Percentiles rank a stretch among this genome's conserved stretches.
These are phyloP conservation scores for Termitomyces sp. DNA, from an alignment of 768 basidiomycete genomes.

Conservation along the genomic window DNA sequence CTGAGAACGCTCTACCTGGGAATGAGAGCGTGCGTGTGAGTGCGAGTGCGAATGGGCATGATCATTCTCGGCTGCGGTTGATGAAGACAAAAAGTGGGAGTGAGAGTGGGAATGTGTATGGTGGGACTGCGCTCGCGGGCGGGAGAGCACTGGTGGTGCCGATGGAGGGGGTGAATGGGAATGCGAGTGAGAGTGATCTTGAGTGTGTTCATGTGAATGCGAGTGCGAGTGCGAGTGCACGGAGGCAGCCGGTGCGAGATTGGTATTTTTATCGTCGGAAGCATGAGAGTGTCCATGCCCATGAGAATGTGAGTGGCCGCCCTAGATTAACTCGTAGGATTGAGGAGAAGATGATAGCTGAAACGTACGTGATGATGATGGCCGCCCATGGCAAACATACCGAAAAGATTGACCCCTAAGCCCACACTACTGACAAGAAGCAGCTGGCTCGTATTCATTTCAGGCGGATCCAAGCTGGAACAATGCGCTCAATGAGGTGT, in stretches of 20 bases:
- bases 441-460: constrained; percentile 95
- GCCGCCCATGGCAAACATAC: constrained; percentile 98
- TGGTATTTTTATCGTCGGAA: constrained; percentile 13
- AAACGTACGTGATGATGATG: constrained; percentile 77
- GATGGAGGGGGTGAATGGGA: constrained; percentile 18
- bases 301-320: constrained; percentile 56
- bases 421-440: constrained; percentile 86
- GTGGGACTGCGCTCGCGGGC: constrained; percentile 17
- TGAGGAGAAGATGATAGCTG: not conserved
- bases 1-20: constrained; percentile 23
- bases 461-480: constrained; percentile 82
- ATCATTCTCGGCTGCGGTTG: not conserved
- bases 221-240: constrained; percentile 22
- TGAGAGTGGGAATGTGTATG: constrained; percentile 24
- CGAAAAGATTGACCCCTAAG: constrained; percentile 91
- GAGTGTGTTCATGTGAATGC: constrained; percentile 13
- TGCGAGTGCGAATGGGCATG: constrained; percentile 10
- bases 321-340: constrained; percentile 23
- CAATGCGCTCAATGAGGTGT: not conserved
- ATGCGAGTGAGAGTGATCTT: constrained; percentile 20
- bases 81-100: constrained; percentile 7
- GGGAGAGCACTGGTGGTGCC: not conserved
- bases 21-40: constrained; percentile 13
- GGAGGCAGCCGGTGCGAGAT: constrained; percentile 17
- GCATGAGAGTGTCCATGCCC: constrained; percentile 35